These are phyloP conservation scores for Eucalyptus shirleyi DNA, from an alignment of 345 rosid species.

Conservation along the genomic window DNA sequence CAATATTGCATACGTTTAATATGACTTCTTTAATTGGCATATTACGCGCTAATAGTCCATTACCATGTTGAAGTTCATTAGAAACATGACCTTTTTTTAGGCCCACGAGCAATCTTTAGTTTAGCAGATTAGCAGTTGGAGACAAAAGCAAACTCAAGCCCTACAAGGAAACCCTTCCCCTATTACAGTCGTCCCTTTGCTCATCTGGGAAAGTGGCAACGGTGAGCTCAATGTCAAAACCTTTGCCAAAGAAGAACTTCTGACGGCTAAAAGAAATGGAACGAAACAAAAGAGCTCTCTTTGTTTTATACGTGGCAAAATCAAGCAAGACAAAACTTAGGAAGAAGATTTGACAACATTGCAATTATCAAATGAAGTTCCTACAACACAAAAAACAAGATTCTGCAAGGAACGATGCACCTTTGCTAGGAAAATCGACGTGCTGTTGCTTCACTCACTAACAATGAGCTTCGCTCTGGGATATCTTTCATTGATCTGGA, in stretches of 20 bases:
- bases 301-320: neutral
- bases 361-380: neutral
- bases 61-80: neutral
- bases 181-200: neutral
- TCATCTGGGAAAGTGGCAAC: neutral
- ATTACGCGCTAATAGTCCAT: neutral
- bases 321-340: neutral
- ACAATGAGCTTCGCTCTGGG: constrained; percentile 40
- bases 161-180: neutral
- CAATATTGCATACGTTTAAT: neutral
- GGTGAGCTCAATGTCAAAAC: neutral
- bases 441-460: constrained; percentile 4
- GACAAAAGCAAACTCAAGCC: neutral
- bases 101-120: neutral
- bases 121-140: neutral
- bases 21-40: neutral
- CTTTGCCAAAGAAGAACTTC: neutral
- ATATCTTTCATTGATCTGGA: constrained; percentile 43
- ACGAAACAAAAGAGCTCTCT: neutral
- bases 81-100: neutral
- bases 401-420: neutral
- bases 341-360: neutral
- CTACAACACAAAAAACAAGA: neutral
- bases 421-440: neutral
- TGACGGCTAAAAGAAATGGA: neutral